Conservation (phyloP, 2,329 filamentous ascomycete species). For the Microcyclosporella mali region DNA sequence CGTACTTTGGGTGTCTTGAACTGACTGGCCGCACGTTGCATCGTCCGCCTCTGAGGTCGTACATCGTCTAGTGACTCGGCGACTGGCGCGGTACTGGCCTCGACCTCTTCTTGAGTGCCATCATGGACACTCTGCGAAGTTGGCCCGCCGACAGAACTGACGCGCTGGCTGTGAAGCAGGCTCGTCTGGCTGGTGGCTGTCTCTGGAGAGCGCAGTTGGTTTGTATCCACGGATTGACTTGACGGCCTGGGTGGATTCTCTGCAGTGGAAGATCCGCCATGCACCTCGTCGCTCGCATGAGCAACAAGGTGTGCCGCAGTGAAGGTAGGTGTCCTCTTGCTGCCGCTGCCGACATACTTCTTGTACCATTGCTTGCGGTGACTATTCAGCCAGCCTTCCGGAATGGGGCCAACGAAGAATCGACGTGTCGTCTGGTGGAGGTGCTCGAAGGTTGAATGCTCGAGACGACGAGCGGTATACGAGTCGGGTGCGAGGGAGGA, state of each 20-base stretch:
- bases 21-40: slow-evolving; percentile 12
- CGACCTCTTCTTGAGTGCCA: slow-evolving; percentile 3
- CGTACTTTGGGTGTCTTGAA: slow-evolving; percentile 20
- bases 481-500: slow-evolving; percentile 27
- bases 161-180: slow-evolving; percentile 20
- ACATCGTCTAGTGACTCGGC: slow-evolving; percentile 10
- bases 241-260: not conserved
- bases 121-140: not conserved
- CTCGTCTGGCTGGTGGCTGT: slow-evolving; percentile 23
- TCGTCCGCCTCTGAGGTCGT: slow-evolving; percentile 5
- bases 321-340: slow-evolving; percentile 23
- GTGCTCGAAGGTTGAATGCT: slow-evolving; percentile 57
- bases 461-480: slow-evolving; percentile 36
- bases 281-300: not conserved
- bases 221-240: not conserved
- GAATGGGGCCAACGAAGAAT: slow-evolving; percentile 61
- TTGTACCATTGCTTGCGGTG: slow-evolving; percentile 60
- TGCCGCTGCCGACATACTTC: slow-evolving; percentile 38
- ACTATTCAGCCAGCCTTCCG: slow-evolving; percentile 58
- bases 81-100: slow-evolving; percentile 5
- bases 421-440: slow-evolving; percentile 56
- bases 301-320: slow-evolving; percentile 22
- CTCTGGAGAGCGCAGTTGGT: slow-evolving; percentile 2
- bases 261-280: not conserved
- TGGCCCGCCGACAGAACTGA: slow-evolving; percentile 3